Evolutionary conservation across 768 basidiomycete species (phyloP), one percentile per base, ranked within the genome.

Genomic region (Tulasnella sp.): DNA sequence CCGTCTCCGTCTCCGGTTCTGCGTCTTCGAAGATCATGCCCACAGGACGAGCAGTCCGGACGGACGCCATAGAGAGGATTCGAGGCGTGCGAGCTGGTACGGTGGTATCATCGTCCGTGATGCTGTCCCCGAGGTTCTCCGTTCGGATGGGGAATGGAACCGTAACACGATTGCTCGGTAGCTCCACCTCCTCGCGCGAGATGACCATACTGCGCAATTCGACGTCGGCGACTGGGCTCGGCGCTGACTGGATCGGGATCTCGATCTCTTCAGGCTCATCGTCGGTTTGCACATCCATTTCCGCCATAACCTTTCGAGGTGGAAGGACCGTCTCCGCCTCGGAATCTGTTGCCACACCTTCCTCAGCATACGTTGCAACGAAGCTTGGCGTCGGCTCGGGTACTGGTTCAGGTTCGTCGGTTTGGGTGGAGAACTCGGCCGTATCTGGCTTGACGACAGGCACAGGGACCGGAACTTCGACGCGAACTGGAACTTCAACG

Each of bases 381-480:
- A 82, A 67, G 22, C 11, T 67, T 37, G 64, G 64, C 29, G 11
- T 25, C 22, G 64, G 36, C 29, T 31, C 29, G 11, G 36, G 64
- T 22, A 17, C 64, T 3, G 36, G 64, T 29, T 37, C 29, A 2
- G 64, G 64, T 45, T 87, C 86, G 77, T 95, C 93, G 1, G 93
- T 94, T 84, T 95, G 93, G 38, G 90, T 89, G 2, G 89, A 91
- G 77, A 89, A 91, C 79, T 95, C 93, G 80, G 85, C 89, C 37
- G 88, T 83, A 79, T 92, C 90, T 11, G 39, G 49, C 40, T 38
- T 45, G 22, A 40, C 25, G 67, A 37, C 25, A 39, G 83, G 83
- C 11, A 81, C 83, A 40, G 79, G 49, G n/a, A 78, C 71, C 19
- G 83, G 80, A 39, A 76, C 42, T 17, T 45, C 42, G 42, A 45